A percentile compares a stretch with the other conserved stretches of the same genome.
Conservation (phyloP, 257 asterid genomes). For the Salvia hispanica region DNA sequence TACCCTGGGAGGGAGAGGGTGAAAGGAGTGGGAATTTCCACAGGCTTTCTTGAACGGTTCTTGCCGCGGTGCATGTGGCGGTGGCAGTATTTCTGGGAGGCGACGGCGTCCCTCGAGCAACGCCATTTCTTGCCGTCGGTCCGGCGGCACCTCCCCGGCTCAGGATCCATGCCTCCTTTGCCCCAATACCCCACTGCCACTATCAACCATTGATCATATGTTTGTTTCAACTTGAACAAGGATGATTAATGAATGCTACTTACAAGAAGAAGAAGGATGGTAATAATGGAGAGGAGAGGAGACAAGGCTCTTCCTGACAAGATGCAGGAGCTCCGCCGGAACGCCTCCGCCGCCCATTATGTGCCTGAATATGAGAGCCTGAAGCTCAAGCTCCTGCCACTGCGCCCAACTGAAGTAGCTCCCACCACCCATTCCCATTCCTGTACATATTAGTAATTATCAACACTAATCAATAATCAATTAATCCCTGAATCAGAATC, state of each 20-base stretch:
- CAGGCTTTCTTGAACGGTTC: constrained; percentile 99
- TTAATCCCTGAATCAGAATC: no score
- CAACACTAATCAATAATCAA: no score
- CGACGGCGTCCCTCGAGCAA: constrained; percentile 89
- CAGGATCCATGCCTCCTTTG: constrained; percentile 83
- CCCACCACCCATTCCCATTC: constrained; percentile 51
- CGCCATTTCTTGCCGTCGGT: constrained; percentile 99
- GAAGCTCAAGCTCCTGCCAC: constrained; percentile 95
- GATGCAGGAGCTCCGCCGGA: constrained; percentile 76
- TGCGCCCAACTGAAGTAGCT: constrained; percentile 81
- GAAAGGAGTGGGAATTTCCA: constrained; percentile 77
- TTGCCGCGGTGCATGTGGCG: constrained; percentile 95
- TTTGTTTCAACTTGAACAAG: no score
- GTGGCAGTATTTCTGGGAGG: constrained; percentile 87
- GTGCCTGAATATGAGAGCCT: constrained; percentile 79
- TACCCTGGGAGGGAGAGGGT: constrained; percentile 58
- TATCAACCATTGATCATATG: no score
- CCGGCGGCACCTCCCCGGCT: constrained; percentile 93
- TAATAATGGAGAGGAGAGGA: constrained; percentile 49
- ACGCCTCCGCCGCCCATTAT: constrained; percentile 75
- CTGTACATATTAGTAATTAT: no score
- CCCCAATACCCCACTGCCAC: constrained; percentile 65
- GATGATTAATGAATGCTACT: background rate
- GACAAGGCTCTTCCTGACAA: constrained; percentile 65
- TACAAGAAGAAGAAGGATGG: constrained; percentile 41